Evolutionary conservation across 129 eudicot genomes (phyloP).

Genomic region (Tagetes patula): DNA sequence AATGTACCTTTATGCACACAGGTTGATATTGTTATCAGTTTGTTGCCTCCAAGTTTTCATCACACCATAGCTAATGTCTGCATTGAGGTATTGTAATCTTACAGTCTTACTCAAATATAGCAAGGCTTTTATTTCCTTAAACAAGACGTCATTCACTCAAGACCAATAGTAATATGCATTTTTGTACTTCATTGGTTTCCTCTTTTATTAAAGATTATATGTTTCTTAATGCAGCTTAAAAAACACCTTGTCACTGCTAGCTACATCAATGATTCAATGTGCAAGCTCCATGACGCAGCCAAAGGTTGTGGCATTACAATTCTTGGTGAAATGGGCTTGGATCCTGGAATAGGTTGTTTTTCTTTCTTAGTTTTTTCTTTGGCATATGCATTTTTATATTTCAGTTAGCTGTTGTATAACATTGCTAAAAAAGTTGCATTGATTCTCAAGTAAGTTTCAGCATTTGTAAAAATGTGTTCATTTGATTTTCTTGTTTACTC

Average conservation of each 20-base stretch:
- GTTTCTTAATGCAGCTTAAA: conserved; percentile 60
- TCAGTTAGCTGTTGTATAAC: conserved; percentile 14
- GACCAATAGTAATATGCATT: conserved; percentile 9
- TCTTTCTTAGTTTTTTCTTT: conserved; percentile 1
- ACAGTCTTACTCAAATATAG: conserved; percentile 14
- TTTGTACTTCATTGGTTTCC: neutral
- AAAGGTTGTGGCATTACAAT: conserved; percentile 75
- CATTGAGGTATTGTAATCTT: conserved; percentile 58
- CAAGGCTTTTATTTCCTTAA: neutral
- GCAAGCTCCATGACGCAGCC: conserved; percentile 72
- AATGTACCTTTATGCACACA: conserved; percentile 37
- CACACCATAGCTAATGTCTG: conserved; percentile 68
- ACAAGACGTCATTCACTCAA: neutral
- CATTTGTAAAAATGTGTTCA: conserved; percentile 7
- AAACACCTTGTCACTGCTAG: conserved; percentile 96
- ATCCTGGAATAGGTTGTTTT: conserved; percentile 90
- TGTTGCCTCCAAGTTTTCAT: conserved; percentile 91
- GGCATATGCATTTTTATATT: neutral
- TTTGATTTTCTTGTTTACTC: neutral
- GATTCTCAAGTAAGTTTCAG: neutral
- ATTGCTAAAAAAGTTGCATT: neutral
- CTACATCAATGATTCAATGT: conserved; percentile 79
- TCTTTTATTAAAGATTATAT: neutral
- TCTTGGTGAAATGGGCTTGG: conserved; percentile 99
- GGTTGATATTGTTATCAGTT: conserved; percentile 93